phyloP scores from a whole-genome alignment of 495 filamentous ascomycete species.

The Aspergillus baeticus region DNA sequence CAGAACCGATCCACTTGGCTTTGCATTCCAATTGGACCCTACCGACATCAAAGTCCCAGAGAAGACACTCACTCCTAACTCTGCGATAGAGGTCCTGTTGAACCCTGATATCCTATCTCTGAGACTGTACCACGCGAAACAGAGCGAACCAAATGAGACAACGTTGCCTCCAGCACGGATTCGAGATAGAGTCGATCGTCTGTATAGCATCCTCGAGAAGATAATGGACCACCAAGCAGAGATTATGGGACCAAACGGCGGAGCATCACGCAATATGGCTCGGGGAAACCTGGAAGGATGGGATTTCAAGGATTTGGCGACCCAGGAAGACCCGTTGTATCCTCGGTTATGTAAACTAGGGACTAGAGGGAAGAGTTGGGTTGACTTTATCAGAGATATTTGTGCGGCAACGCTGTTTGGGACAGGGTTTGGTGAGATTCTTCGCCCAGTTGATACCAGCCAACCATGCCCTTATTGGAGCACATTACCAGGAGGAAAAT shows the following conservation, averaged over 20 bases:
- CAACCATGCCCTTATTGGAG: not conserved
- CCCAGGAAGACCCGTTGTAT: conserved; percentile 13
- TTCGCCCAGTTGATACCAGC: conserved; percentile 8
- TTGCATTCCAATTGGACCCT: conserved; percentile 11
- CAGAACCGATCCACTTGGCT: conserved; percentile 15
- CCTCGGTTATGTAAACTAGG: not conserved
- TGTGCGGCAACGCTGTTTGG: conserved; percentile 29
- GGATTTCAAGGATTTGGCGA: conserved; percentile 31
- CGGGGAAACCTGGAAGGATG: conserved; percentile 29
- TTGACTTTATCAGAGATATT: not conserved
- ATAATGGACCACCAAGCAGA: conserved; percentile 26
- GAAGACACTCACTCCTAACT: not conserved
- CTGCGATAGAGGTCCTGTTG: conserved; percentile 19
- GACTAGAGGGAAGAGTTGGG: not conserved
- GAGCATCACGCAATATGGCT: not conserved
- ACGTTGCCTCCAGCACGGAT: too few species aligned
- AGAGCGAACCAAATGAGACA: not conserved
- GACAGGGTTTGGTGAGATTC: conserved; percentile 30
- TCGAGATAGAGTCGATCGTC: conserved; percentile 18
- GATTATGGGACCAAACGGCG: not conserved
- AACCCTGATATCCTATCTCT: conserved; percentile 16
- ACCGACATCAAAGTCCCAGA: not conserved
- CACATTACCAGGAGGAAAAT: not conserved
- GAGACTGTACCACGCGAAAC: conserved; percentile 15
- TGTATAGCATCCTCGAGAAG: conserved; percentile 23